These are phyloP conservation scores for Trichosporon asahii DNA, from an alignment of 1,284 basidiomycete genomes.

Conservation along the genomic window DNA sequence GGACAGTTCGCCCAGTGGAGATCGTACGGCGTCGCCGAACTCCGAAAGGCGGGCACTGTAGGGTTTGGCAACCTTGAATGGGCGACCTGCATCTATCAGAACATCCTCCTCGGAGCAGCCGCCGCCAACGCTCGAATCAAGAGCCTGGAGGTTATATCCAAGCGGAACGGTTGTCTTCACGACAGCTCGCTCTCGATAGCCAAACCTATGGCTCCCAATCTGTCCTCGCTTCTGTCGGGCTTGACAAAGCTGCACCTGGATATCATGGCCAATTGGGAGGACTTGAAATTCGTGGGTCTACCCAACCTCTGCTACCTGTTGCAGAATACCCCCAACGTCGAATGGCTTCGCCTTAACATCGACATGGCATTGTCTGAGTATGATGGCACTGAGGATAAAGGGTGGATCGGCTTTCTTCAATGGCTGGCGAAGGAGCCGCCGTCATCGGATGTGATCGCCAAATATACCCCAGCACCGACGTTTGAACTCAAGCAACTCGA, in stretches of 20 bases:
- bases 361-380: not conserved
- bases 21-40: not conserved
- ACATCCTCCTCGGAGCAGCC: not conserved
- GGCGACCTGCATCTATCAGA: constrained; percentile 8
- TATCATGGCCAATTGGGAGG: not conserved
- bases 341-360: constrained; percentile 17
- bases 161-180: not conserved
- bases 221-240: not conserved
- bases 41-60: not conserved
- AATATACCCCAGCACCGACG: not conserved
- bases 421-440: not conserved
- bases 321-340: constrained; percentile 12
- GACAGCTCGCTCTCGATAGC: constrained; percentile 7
- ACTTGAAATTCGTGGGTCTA: not conserved
- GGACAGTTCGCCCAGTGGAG: constrained; percentile 6
- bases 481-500: not conserved
- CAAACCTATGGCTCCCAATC: not conserved
- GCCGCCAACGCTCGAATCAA: not conserved
- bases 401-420: not conserved
- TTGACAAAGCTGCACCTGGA: constrained; percentile 18
- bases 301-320: constrained; percentile 12
- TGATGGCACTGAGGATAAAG: not conserved
- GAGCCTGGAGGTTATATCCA: constrained; percentile 14
- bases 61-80: not conserved
- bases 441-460: not conserved